A percentile compares a stretch with the other conserved stretches of the same genome.
phyloP scores from a whole-genome alignment of 2,329 filamentous ascomycete genomes.

The Intubia oerlemansii region DNA sequence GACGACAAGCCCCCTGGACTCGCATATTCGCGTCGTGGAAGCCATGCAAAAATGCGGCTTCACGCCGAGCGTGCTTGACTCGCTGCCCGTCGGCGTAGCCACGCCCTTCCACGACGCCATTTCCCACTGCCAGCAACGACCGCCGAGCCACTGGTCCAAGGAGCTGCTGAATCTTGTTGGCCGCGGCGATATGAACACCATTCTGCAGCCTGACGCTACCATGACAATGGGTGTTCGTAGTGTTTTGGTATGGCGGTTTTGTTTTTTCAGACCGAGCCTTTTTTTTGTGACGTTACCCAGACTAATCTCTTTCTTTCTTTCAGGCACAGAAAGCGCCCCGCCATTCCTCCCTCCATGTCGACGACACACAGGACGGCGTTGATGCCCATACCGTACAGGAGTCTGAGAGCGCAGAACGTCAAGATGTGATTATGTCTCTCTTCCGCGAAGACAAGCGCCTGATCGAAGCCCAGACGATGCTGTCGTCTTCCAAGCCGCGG shows the following conservation, averaged over 20 bases:
- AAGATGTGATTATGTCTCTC: conserved; percentile 63
- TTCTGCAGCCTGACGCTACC: conserved; percentile 38
- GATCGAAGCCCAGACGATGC: conserved; percentile 60
- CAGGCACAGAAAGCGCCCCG: too few relatives aligned
- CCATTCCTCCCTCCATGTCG: too few relatives aligned
- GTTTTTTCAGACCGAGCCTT: too few relatives aligned
- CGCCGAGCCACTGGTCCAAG: conserved; percentile 54
- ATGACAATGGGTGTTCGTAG: too few relatives aligned
- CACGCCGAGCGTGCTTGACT: conserved; percentile 47
- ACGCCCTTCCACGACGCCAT: conserved; percentile 68
- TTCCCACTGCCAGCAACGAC: conserved; percentile 61
- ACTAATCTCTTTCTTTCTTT: too few relatives aligned
- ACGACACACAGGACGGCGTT: too few relatives aligned
- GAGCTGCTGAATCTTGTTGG: conserved; percentile 56
- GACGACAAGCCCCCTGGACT: conserved; percentile 26
- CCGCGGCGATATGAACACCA: conserved; percentile 56
- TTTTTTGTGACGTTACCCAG: too few relatives aligned
- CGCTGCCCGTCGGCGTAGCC: conserved; percentile 66
- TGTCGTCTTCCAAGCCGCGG: conserved; percentile 70
- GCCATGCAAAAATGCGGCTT: conserved; percentile 52
- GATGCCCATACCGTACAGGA: too few relatives aligned
- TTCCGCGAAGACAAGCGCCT: conserved; percentile 84
- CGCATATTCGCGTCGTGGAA: conserved; percentile 45
- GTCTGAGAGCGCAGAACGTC: conserved; percentile 63
- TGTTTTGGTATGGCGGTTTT: too few relatives aligned